Evolutionary conservation across 139 green algal species (phyloP).

Genomic region (Chlamydomonas sphaeroides): DNA sequence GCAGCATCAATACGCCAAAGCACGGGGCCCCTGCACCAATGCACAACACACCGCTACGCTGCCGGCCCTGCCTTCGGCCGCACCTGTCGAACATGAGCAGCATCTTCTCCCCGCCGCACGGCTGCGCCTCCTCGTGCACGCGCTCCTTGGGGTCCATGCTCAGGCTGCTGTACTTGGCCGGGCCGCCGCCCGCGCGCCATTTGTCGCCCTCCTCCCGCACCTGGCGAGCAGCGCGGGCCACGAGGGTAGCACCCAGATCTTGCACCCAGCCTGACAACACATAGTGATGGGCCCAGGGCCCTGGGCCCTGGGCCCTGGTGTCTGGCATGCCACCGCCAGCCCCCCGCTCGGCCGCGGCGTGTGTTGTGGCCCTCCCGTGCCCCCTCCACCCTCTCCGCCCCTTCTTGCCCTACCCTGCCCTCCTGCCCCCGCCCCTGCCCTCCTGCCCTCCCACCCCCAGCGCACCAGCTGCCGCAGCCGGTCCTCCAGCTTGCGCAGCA

Average conservation of each 20-base stretch:
- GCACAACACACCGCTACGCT: neutral
- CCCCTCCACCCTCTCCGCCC: neutral
- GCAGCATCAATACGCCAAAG: too few species aligned
- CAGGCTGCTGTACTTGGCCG: conserved; percentile 70
- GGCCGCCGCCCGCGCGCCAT: conserved; percentile 12
- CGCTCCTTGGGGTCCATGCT: conserved; percentile 78
- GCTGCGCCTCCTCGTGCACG: conserved; percentile 61
- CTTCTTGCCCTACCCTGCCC: too few species aligned
- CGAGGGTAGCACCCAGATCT: too few species aligned
- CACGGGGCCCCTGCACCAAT: neutral
- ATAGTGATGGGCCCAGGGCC: too few species aligned
- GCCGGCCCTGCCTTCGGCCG: neutral
- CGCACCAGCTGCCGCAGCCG: conserved; percentile 81
- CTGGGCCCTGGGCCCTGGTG: too few species aligned
- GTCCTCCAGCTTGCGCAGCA: conserved; percentile 80
- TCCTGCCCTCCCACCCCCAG: conserved; percentile 28
- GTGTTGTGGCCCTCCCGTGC: too few species aligned
- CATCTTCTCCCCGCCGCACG: conserved; percentile 85
- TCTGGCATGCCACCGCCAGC: too few species aligned
- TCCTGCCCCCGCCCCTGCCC: neutral
- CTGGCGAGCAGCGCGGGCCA: neutral
- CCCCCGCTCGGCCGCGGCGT: neutral
- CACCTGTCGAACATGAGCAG: conserved; percentile 93
- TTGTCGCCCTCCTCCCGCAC: conserved; percentile 18
- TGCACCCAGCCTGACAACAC: too few species aligned